phyloP scores from a whole-genome alignment of 192 early-diverging fungal genomes.

The Podila clonocystis region DNA sequence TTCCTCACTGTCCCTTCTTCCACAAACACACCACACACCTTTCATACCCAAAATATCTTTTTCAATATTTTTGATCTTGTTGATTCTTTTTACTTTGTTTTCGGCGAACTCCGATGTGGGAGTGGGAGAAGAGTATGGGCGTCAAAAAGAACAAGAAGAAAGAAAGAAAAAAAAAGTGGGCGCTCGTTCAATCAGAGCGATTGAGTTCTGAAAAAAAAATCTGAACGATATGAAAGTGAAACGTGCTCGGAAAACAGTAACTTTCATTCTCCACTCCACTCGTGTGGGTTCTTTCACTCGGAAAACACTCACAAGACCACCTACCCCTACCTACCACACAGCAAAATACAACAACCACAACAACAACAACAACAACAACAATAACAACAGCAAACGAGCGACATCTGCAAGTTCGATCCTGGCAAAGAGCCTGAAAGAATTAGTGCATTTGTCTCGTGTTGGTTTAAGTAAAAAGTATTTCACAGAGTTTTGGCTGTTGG shows the following conservation, averaged over 20 bases:
- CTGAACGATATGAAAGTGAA: background rate
- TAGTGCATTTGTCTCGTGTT: no score
- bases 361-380: no score
- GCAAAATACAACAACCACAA: no score
- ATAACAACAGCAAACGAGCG: no score
- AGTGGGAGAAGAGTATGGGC: background rate
- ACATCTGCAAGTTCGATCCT: no score
- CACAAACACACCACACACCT: background rate
- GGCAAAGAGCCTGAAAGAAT: no score
- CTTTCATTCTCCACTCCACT: background rate
- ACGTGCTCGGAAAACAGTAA: background rate
- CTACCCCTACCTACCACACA: no score
- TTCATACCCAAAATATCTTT: no score
- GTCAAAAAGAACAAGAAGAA: background rate
- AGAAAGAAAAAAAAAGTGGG: background rate
- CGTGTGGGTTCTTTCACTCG: background rate
- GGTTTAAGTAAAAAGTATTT: no score
- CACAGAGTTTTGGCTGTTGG: no score
- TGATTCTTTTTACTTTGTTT: background rate
- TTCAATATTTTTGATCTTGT: slow-evolving; percentile 7
- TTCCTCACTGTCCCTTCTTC: background rate
- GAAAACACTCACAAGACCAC: background rate
- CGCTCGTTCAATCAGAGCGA: background rate
- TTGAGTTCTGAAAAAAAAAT: background rate
- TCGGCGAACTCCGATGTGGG: background rate